These are phyloP conservation scores for Pneumocystis sp. DNA, from an alignment of 1,139 yeast species.

Conservation along the genomic window DNA sequence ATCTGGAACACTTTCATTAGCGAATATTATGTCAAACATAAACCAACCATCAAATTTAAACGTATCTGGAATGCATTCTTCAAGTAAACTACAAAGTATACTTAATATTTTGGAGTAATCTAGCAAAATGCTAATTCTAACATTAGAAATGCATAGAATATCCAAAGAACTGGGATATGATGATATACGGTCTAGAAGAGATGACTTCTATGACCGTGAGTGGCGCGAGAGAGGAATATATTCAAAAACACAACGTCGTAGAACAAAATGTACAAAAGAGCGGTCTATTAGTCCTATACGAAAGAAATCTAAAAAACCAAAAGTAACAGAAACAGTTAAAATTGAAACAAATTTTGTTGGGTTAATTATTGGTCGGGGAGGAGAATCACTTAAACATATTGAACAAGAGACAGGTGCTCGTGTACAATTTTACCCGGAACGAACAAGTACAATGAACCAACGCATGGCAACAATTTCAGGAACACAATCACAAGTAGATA, in stretches of 20 bases:
- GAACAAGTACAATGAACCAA: constrained; percentile 11
- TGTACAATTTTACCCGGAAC: constrained; percentile 15
- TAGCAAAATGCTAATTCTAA: background rate
- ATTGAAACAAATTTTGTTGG: constrained; percentile 18
- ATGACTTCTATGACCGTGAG: background rate
- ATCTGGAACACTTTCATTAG: background rate
- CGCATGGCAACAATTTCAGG: constrained; percentile 17
- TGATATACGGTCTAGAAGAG: background rate
- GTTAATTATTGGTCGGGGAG: constrained; percentile 18
- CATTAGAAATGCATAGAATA: background rate
- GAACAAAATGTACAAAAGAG: background rate
- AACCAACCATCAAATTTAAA: background rate
- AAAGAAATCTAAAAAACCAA: background rate
- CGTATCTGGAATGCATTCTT: background rate
- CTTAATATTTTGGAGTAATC: background rate
- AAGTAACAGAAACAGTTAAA: constrained; percentile 12
- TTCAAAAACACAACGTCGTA: background rate
- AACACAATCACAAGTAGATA: constrained; percentile 11
- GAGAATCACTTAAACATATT: constrained; percentile 17
- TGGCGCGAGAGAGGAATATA: background rate
- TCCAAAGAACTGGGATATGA: background rate
- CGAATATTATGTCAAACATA: background rate
- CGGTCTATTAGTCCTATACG: background rate
- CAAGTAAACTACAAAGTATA: background rate
- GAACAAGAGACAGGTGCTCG: constrained; percentile 16